Evolutionary conservation across 306 rosid genomes (phyloP), one percentile per base, ranked within the genome.

Genomic region (Echinosophora koreensis): DNA sequence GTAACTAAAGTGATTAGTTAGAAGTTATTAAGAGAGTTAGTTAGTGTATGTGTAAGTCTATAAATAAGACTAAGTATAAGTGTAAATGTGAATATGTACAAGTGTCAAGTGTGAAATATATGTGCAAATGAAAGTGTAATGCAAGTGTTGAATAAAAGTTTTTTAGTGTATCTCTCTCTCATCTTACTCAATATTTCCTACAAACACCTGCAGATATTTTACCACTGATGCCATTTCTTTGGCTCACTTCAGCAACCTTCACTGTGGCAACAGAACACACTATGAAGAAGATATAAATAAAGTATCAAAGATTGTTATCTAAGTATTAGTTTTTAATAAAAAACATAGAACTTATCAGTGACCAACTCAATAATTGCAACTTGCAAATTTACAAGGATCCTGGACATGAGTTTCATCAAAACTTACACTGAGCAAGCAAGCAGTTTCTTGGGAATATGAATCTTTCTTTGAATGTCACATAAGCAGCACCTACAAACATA

Each of bases 351-450:
- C n/a, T 35, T 3, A 12, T 32, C 41, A 47, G 41, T 6, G 16
- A 47, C 27, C 57, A 7, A 13, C 38, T 28, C 10, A 15, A 32
- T 28, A 18, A 71, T 39, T n/a, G n/a, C n/a, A n/a, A n/a, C n/a
- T n/a, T n/a, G n/a, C n/a, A n/a, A n/a, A n/a, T n/a, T n/a, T 37
- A 50, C 14, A 54, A 77, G 52, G 37, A 30, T 22, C 58, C 49
- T 15, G 30, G 68, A 22, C 68, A 49, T 8, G 41, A 64, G 66
- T 69, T 62, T 30, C 22, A 73, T 9, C 71, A 59, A 69, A 60
- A 84, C 98, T 86, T 84, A 89, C 98, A 78, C 97, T 92, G 71
- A 94, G 93, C 88, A 94, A 83, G 86, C 97, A 92, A 69, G 98
- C 96, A 81, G 98, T 94, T 67, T 92, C 92, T 83, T 78, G 95